A percentile compares a stretch with the other conserved stretches of the same genome.
These are phyloP conservation scores for Orbilia blumenaviensis DNA, from an alignment of 2,329 filamentous ascomycete genomes.

Conservation along the genomic window DNA sequence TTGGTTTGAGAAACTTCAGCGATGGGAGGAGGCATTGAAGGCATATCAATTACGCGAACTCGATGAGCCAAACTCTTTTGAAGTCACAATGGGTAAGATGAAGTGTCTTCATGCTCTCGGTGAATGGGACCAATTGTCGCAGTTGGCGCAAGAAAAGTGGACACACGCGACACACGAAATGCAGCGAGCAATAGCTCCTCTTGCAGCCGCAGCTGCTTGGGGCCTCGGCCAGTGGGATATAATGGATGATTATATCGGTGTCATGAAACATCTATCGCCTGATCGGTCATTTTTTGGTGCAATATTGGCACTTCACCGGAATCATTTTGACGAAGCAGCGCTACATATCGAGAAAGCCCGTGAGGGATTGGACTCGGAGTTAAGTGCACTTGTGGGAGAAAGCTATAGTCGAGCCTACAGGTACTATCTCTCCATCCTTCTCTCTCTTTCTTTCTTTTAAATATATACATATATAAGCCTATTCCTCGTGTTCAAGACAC, in stretches of 20 bases:
- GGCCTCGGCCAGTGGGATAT: conserved; percentile 95
- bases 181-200: conserved; percentile 86
- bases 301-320: conserved; percentile 91
- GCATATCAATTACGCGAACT: conserved; percentile 88
- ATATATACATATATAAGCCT: too few relatives aligned
- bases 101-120: conserved; percentile 94
- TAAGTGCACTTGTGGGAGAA: conserved; percentile 95
- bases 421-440: too few relatives aligned
- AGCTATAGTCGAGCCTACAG: conserved; percentile 98
- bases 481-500: not conserved
- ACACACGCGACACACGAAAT: conserved; percentile 82
- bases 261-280: conserved; percentile 92
- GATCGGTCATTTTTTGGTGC: conserved; percentile 98
- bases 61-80: conserved; percentile 76
- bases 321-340: conserved; percentile 92
- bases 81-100: conserved; percentile 99
- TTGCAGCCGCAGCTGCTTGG: conserved; percentile 96
- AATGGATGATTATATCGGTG: conserved; percentile 96
- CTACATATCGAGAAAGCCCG: conserved; percentile 88
- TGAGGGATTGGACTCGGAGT: conserved; percentile 91
- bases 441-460: too few relatives aligned
- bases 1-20: conserved; percentile 98
- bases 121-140: conserved; percentile 94
- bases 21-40: conserved; percentile 95
- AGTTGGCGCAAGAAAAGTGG: conserved; percentile 92